phyloP scores from a whole-genome alignment of 2,329 filamentous ascomycete species.

The Colletotrichum scovillei region DNA sequence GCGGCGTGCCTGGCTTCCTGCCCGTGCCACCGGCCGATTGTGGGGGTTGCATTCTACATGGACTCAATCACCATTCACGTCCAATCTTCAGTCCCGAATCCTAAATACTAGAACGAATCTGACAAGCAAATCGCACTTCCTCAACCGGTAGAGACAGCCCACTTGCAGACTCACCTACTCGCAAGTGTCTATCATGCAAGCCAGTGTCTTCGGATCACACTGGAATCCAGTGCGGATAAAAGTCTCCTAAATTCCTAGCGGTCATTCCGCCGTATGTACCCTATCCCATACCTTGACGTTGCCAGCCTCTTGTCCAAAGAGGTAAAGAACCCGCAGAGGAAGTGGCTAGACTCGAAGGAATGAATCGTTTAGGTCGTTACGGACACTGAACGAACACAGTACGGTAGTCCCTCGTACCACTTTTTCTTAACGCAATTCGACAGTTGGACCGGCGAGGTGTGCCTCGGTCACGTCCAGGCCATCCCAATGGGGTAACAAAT shows the following conservation, averaged over 20 bases:
- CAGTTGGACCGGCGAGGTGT: conserved; percentile 6
- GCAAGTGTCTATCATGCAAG: background rate
- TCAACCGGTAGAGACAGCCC: background rate
- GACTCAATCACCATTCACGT: background rate
- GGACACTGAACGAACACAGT: background rate
- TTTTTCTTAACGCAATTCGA: background rate
- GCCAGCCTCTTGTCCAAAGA: background rate
- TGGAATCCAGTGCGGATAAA: background rate
- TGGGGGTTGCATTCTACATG: conserved; percentile 25
- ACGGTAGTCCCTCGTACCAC: background rate
- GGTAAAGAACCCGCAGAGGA: background rate
- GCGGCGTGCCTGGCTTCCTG: background rate
- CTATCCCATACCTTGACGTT: background rate
- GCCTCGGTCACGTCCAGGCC: conserved; percentile 4
- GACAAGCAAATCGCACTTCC: conserved; percentile 1
- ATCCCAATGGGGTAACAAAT: conserved; percentile 6
- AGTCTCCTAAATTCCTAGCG: conserved; percentile 30
- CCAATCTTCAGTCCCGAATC: background rate
- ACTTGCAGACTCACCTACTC: background rate
- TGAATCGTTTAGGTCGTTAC: background rate
- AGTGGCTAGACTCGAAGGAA: background rate
- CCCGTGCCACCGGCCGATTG: conserved; percentile 15
- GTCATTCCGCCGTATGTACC: conserved; percentile 7
- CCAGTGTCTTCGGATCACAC: background rate
- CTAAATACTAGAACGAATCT: background rate